Percentiles rank a stretch among this genome's conserved stretches.
Evolutionary conservation across 2,329 filamentous ascomycete genomes (phyloP).

Genomic region (Clonostachys byssicola): DNA sequence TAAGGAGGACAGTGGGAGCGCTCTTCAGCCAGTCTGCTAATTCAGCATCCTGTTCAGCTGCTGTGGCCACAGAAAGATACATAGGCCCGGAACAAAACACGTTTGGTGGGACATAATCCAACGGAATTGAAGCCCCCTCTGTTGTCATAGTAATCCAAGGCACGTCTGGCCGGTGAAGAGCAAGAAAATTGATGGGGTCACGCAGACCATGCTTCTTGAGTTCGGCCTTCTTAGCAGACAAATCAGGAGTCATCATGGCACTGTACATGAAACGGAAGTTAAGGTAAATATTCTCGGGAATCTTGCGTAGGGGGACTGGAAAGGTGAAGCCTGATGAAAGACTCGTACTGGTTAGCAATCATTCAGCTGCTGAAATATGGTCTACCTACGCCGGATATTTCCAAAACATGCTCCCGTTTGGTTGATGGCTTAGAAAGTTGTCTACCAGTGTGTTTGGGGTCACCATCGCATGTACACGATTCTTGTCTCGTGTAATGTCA

Average conservation of each 20-base stretch:
- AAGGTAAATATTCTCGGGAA: constrained; percentile 24
- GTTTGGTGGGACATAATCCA: constrained; percentile 11
- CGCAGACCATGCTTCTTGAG: constrained; percentile 11
- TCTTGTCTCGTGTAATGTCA: constrained; percentile 11
- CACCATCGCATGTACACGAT: constrained; percentile 26
- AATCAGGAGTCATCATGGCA: constrained; percentile 15
- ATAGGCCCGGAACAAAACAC: constrained; percentile 14
- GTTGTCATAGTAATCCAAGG: constrained; percentile 19
- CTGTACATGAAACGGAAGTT: constrained; percentile 21
- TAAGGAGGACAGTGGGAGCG: constrained; percentile 15
- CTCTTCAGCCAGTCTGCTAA: constrained; percentile 12
- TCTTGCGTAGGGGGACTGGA: constrained; percentile 32
- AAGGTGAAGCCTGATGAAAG: constrained; percentile 35
- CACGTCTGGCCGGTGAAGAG: constrained; percentile 17
- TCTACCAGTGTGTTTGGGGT: constrained; percentile 38
- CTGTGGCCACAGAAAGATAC: constrained; percentile 7
- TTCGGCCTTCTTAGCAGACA: constrained; percentile 10
- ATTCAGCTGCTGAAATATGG: neutral
- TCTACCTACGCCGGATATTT: constrained; percentile 31
- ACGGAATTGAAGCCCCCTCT: constrained; percentile 11
- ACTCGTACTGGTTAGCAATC: constrained; percentile 12
- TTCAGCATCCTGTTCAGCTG: constrained; percentile 14
- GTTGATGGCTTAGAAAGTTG: constrained; percentile 29
- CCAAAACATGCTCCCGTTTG: constrained; percentile 26
- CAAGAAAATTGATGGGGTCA: constrained; percentile 12